Base-by-base conservation (phyloP, 371 early-diverging fungal species). In the Phascolomyces articulosus region DNA sequence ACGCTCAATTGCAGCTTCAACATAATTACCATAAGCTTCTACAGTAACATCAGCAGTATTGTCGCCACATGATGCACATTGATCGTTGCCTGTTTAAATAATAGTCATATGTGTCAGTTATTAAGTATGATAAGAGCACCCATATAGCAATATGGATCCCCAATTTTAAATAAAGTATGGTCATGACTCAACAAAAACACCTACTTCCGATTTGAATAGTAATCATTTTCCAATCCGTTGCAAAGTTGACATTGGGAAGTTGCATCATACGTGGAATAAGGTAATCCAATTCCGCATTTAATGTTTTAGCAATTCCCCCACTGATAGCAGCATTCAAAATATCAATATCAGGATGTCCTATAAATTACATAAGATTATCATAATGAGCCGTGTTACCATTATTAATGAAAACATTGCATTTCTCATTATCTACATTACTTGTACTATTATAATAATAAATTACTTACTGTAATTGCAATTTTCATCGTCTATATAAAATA, bases 141-240 rank as follows among this genome's bases (percentile, higher is more conserved):
- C n/a, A n/a, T n/a, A n/a, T n/a, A n/a, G n/a, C n/a, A n/a, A n/a
- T n/a, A n/a, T n/a, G n/a, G n/a, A n/a, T n/a, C n/a, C 34, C 11
- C 11, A 9, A 11, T 34, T 34, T 34, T 34, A 23, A 18, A 10
- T 18, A 13, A 2, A 51, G 20, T 23, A n/a, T 3, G 23, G 23
- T 20, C 11, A 24, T 51, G n/a, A 20, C 24, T 23, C 68, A 34
- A 34, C 11, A 34, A 34, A 34, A 34, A 34, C 6, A 34, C 27
- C 63, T 63, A 49, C 68, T 74, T 21, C 77, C 80, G 26, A 77
- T 77, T 61, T 77, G 77, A 29, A 79, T 77, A 13, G 74, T 79
- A 26, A 79, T 74, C 68, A 79, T 53, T 20, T 80, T 80, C 80
- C 80, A 79, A 44, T 79, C 80, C 23, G 68, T 72, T 29, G 65